Evolutionary conservation across 2,329 filamentous ascomycete genomes (phyloP).

Genomic region (Teratosphaeriaceae sp.): DNA sequence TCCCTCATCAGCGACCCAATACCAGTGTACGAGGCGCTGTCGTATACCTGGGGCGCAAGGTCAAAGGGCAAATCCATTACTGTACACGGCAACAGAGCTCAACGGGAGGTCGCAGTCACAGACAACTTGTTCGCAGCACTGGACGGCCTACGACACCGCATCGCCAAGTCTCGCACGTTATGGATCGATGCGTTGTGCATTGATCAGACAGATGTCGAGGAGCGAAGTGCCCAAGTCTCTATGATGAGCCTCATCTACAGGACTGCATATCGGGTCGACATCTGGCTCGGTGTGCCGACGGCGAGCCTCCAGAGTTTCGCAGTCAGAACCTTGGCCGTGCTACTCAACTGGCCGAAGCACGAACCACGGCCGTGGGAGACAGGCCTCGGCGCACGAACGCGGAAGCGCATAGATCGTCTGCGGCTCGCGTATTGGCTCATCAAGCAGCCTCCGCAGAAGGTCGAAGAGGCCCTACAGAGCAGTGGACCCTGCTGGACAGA

Average conservation of each 20-base stretch:
- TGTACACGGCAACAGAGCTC: neutral
- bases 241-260: neutral
- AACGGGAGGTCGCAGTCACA: neutral
- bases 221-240: neutral
- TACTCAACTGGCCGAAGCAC: neutral
- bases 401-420: neutral
- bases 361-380: neutral
- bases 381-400: too few species aligned
- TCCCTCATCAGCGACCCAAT: neutral
- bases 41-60: neutral
- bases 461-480: neutral
- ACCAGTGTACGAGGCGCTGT: neutral
- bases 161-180: neutral
- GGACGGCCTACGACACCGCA: neutral
- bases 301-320: neutral
- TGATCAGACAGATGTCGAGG: neutral
- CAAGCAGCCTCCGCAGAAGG: neutral
- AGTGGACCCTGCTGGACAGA: neutral
- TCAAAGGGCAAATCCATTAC: neutral
- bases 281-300: neutral
- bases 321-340: neutral
- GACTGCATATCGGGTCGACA: neutral
- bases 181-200: constrained; percentile 4
- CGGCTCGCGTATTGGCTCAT: neutral
- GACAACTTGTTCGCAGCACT: neutral